Evolutionary conservation across 1,284 basidiomycete species (phyloP), one percentile per base, ranked within the genome.

Genomic region (Hemileccinum hortonii): DNA sequence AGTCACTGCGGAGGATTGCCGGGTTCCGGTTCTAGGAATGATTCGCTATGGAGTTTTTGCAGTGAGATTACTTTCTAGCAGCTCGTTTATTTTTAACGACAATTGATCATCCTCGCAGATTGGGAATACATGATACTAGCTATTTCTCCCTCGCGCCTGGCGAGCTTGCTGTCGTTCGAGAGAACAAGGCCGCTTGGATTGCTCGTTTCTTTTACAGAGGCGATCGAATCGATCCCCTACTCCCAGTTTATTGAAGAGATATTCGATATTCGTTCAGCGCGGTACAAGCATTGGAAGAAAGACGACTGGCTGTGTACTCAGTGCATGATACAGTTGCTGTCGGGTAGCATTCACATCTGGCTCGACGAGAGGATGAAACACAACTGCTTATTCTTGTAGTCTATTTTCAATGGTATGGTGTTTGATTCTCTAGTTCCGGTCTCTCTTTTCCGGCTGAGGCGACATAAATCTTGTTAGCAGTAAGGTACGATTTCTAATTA

Each of bases 301-400:
- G 56, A 63, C 11, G 63, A 72, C 32, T 68, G 63, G 68, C 16
- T 73, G n/a, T 75, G 73, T 52, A 50, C 58, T 38, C 16, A 39
- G 1, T 73, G 71, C 49, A 59, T 74, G 41, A 53, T 41, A 12
- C 52, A 49, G 21, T 52, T 74, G 26, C 29, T 74, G 35, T 52
- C 51, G 6, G 54, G 58, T 14, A 65, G 6, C 2, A 33, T 33
- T 33, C 32, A 16, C 30, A 38, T 65, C 16, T 75, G 73, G 74
- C 52, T 58, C 18, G 37, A 53, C 5, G 5, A 18, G 24, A 47
- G 26, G 44, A 38, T n/a, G 3, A 32, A 14, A 21, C 33, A 10
- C 30, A 21, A 16, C 5, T 8, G 6, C 15, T 33, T 19, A 33
- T 21, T 22, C 19, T 24, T 24, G 14, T 21, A 19, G 8, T 12